These are phyloP conservation scores for Anethum foeniculum DNA, from an alignment of 140 eudicot genomes.

Conservation along the genomic window DNA sequence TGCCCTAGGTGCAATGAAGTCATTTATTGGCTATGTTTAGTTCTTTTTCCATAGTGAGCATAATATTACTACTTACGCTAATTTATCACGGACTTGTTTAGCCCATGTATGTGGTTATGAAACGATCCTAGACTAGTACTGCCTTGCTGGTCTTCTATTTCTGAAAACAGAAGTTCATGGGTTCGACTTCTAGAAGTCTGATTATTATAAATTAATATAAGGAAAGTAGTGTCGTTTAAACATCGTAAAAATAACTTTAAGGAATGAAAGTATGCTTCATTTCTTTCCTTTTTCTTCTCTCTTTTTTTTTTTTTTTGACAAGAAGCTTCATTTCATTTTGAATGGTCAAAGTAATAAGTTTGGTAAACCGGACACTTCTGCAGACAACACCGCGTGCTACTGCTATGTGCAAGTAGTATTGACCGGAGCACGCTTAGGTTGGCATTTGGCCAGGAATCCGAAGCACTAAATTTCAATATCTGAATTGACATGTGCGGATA, in stretches of 20 bases:
- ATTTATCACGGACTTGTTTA: background rate
- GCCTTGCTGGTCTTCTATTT: background rate
- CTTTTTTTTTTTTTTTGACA: no score
- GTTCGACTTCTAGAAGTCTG: background rate
- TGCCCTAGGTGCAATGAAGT: slow-evolving; percentile 3
- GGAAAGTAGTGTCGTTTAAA: background rate
- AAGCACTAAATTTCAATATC: background rate
- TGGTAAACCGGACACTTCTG: background rate
- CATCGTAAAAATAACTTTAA: background rate
- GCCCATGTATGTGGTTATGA: background rate
- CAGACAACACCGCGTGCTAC: background rate
- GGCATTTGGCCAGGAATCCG: background rate
- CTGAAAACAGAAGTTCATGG: background rate
- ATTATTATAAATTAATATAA: background rate
- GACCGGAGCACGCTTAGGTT: background rate
- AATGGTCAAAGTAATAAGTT: no score
- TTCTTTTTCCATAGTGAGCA: slow-evolving; percentile 7
- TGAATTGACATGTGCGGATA: background rate
- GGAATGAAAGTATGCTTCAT: background rate
- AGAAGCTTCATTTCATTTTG: no score
- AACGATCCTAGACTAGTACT: background rate
- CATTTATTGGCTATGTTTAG: background rate
- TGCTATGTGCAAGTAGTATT: no score
- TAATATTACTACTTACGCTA: background rate
- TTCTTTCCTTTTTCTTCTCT: no score